Evolutionary conservation across 345 rosid genomes (phyloP), one percentile per base, ranked within the genome.

Genomic region (Ceriops decandra): DNA sequence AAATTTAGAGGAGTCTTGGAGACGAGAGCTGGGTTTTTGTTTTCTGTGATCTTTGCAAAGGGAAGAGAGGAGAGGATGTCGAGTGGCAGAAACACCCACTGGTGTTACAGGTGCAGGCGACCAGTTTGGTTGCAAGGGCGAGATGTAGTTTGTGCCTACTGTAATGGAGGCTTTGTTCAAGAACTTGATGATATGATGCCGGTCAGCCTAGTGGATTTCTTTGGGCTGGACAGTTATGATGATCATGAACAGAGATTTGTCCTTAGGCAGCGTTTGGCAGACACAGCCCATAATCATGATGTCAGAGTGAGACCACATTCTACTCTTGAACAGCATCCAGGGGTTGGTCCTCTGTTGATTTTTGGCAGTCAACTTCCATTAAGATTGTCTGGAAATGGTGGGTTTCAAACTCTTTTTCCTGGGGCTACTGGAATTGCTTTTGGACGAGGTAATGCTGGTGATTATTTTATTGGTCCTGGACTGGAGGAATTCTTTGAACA

Each of bases 311-410:
- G 97, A 78, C 65, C 86, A 4, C 89, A 83, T 70, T 60, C 83
- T 4, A 52, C 79, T 72, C 77, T 87, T 22, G 97, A 87, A 47
- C 84, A 78, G 47, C 72, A 74, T 51, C 81, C 86, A 22, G 86
- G 85, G 13, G 30, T 84, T 66, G 84, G 91, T 62, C 95, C 96
- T 53, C 49, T 95, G 19, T 73, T 88, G 83, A 81, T 91, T 22
- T 87, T 88, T 53, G 93, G 90, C 28, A 92, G 99, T 54, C 97
- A 93, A 82, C 76, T 92, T 70, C 98, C 98, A 22, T 52, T 87
- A 11, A 79, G 97, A 69, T 62, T 91, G 73, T 81, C 88, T 35
- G 88, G 93, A 70, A 78, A 84, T 75, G 84, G 87, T 68, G 87
- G 92, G 47, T 47, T 88, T 5, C 97, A 88, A 78, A 82, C 93